Percentiles rank a stretch among this genome's conserved stretches.
Evolutionary conservation across 805 yeast genomes (phyloP).

Genomic region (Teunomyces tritomae): DNA sequence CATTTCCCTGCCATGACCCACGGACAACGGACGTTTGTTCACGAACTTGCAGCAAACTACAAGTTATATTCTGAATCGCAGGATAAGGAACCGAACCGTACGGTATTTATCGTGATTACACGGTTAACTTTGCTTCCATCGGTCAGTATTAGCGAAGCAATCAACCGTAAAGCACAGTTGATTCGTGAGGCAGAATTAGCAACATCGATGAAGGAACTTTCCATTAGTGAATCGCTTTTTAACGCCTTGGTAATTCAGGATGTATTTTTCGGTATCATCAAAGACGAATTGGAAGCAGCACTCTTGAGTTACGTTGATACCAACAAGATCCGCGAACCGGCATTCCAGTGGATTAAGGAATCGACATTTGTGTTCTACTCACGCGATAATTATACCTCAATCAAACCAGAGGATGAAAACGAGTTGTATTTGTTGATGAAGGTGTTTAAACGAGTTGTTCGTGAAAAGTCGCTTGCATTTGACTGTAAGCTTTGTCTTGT

Average conservation of each 20-base stretch:
- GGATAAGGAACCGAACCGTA: slow-evolving; percentile 76
- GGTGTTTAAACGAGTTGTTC: slow-evolving; percentile 29
- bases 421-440: slow-evolving; percentile 42
- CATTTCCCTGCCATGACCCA: slow-evolving; percentile 74
- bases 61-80: slow-evolving; percentile 67
- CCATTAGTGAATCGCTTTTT: slow-evolving; percentile 31
- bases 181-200: slow-evolving; percentile 20
- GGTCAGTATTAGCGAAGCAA: slow-evolving; percentile 45
- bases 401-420: slow-evolving; percentile 38
- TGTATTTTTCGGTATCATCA: slow-evolving; percentile 52
- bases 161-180: slow-evolving; percentile 17
- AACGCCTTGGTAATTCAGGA: slow-evolving; percentile 58
- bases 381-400: slow-evolving; percentile 27
- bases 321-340: slow-evolving; percentile 22
- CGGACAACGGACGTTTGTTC: slow-evolving; percentile 69
- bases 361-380: slow-evolving; percentile 42
- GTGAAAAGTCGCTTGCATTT: slow-evolving; percentile 46
- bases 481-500: slow-evolving; percentile 46
- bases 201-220: slow-evolving; percentile 17
- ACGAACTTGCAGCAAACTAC: slow-evolving; percentile 60
- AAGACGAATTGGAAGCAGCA: slow-evolving; percentile 39
- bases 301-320: slow-evolving; percentile 21
- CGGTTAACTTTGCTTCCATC: slow-evolving; percentile 39
- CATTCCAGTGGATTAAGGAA: slow-evolving; percentile 41
- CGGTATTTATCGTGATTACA: slow-evolving; percentile 57